These are phyloP conservation scores for Morella rubra DNA, from an alignment of 306 rosid species.

Conservation along the genomic window DNA sequence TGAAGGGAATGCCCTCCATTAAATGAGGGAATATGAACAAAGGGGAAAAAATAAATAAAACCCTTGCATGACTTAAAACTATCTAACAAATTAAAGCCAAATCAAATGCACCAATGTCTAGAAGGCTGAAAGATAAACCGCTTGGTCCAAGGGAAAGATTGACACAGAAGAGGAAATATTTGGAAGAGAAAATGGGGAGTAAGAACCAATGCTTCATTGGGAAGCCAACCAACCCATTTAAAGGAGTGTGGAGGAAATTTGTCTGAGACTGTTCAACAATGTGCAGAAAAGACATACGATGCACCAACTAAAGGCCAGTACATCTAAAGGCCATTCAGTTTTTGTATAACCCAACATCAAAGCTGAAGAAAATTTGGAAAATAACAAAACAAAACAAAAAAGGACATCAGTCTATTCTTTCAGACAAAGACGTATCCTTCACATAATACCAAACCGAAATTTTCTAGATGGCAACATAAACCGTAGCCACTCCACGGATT, in stretches of 20 bases:
- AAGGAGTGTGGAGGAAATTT: not conserved
- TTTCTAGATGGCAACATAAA: not conserved
- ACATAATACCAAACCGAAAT: not conserved
- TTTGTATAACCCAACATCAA: too few species aligned
- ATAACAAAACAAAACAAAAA: not conserved
- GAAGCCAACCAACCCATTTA: not conserved
- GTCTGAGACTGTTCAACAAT: not conserved
- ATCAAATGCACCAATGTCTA: not conserved
- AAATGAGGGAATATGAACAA: not conserved
- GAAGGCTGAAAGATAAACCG: not conserved
- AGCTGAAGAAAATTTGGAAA: too few species aligned
- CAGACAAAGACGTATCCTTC: not conserved
- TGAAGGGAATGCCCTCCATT: not conserved
- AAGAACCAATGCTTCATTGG: not conserved
- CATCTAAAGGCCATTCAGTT: not conserved
- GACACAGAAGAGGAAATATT: not conserved
- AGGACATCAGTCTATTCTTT: not conserved
- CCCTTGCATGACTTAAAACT: not conserved
- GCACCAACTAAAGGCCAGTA: not conserved
- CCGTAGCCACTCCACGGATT: not conserved
- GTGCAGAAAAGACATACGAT: not conserved
- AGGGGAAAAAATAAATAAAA: not conserved
- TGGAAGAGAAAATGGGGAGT: not conserved
- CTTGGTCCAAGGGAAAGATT: not conserved
- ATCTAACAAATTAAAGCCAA: not conserved